Conservation (phyloP, 257 asterid species). For the Nicotiana knightiana region DNA sequence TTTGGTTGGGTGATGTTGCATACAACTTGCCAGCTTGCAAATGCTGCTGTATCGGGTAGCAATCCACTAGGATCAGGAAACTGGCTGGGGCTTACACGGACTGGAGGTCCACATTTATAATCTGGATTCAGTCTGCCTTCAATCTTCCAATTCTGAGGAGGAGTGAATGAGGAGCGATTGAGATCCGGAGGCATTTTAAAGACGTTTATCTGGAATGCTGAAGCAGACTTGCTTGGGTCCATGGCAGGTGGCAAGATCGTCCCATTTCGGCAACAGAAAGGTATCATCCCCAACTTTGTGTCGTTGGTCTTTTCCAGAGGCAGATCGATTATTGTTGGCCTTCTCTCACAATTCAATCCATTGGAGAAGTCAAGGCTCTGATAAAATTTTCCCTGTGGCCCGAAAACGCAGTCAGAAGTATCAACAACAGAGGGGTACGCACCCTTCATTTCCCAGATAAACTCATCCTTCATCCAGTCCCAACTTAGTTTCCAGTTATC, state of each 20-base stretch:
- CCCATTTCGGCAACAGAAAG: constrained; percentile 87
- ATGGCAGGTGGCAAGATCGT: constrained; percentile 82
- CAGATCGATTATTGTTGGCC: constrained; percentile 76
- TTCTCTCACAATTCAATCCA: constrained; percentile 63
- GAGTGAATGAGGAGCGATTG: constrained; percentile 66
- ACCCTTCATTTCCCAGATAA: constrained; percentile 69
- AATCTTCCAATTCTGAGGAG: constrained; percentile 82
- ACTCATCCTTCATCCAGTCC: constrained; percentile 99
- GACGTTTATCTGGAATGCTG: constrained; percentile 77
- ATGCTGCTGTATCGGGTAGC: constrained; percentile 39
- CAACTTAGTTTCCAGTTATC: constrained; percentile 89
- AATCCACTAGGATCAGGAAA: constrained; percentile 66
- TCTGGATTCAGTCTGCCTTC: constrained; percentile 71
- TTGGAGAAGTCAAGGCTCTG: constrained; percentile 59
- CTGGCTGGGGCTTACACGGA: constrained; percentile 65
- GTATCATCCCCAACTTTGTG: constrained; percentile 63
- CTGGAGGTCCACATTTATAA: constrained; percentile 77
- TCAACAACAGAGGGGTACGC: constrained; percentile 76
- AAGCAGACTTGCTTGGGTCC: constrained; percentile 82
- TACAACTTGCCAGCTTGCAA: constrained; percentile 92
- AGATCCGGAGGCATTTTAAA: constrained; percentile 87
- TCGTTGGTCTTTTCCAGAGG: constrained; percentile 70
- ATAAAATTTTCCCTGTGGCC: constrained; percentile 60
- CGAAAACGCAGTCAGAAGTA: constrained; percentile 61
- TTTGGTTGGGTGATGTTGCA: constrained; percentile 76